Evolutionary conservation across 2,329 filamentous ascomycete species (phyloP).

Genomic region (Cladosporium velox): DNA sequence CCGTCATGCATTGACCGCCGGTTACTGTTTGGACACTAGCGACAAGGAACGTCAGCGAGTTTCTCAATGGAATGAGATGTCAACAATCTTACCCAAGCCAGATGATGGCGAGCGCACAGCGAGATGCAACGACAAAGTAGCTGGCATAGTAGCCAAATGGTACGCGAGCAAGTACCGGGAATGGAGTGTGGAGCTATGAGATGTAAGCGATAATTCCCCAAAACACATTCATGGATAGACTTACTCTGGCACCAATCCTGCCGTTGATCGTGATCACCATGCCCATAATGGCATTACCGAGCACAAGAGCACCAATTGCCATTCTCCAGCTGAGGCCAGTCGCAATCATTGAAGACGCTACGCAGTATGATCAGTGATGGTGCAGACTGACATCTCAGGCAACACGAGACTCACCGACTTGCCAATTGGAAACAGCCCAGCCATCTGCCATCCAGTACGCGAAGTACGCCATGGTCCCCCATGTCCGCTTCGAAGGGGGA

Average conservation of each 20-base stretch:
- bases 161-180: constrained; percentile 57
- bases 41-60: background rate
- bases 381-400: background rate
- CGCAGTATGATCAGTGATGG: constrained; percentile 20
- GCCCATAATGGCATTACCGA: constrained; percentile 33
- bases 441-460: constrained; percentile 46
- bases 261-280: constrained; percentile 51
- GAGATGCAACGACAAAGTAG: constrained; percentile 36
- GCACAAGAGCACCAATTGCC: constrained; percentile 45
- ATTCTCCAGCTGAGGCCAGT: constrained; percentile 59
- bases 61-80: too few species aligned
- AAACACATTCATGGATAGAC: background rate
- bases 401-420: constrained; percentile 35
- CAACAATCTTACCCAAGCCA: constrained; percentile 31
- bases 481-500: constrained; percentile 42
- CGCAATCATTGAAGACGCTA: constrained; percentile 51
- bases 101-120: constrained; percentile 35
- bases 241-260: constrained; percentile 56
- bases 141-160: constrained; percentile 59
- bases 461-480: constrained; percentile 38
- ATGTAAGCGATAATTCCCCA: constrained; percentile 42
- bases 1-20: constrained; percentile 31
- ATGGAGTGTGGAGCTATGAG: constrained; percentile 53
- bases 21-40: constrained; percentile 33
- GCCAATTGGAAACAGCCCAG: constrained; percentile 44